phyloP scores from a whole-genome alignment of 2,329 filamentous ascomycete genomes.

The Biscogniauxia mediterranea region DNA sequence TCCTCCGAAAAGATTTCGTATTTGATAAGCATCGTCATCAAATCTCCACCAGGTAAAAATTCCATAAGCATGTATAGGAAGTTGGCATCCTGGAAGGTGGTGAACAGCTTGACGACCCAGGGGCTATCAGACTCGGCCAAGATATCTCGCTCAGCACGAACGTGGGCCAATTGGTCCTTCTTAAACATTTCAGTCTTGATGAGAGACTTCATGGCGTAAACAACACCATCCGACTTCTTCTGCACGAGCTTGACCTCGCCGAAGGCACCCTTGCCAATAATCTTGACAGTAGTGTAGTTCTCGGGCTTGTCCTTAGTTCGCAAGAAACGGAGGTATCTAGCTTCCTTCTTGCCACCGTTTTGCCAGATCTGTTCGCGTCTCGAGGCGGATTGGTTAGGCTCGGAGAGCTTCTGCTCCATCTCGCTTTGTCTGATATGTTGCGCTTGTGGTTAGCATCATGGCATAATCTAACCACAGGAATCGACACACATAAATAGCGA shows the following conservation, averaged over 20 bases:
- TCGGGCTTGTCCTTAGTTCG: slow-evolving; percentile 89
- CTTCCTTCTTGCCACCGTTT: slow-evolving; percentile 82
- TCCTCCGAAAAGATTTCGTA: slow-evolving; percentile 99
- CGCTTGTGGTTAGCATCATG: slow-evolving; percentile 17
- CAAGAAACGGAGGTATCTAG: slow-evolving; percentile 89
- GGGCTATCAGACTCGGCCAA: slow-evolving; percentile 98
- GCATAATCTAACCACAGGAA: not conserved
- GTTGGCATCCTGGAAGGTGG: slow-evolving; percentile 93
- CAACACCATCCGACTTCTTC: slow-evolving; percentile 92
- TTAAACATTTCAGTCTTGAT: slow-evolving; percentile 99
- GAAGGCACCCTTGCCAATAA: slow-evolving; percentile 98
- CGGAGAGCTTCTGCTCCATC: slow-evolving; percentile 80
- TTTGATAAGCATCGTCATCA: slow-evolving; percentile 99
- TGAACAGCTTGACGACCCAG: slow-evolving; percentile 98
- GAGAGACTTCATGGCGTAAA: slow-evolving; percentile 96
- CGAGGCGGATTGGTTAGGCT: slow-evolving; percentile 69
- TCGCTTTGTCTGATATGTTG: slow-evolving; percentile 71
- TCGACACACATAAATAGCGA: not conserved
- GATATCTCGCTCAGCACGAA: slow-evolving; percentile 96
- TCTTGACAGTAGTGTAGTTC: slow-evolving; percentile 95
- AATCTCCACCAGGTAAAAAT: slow-evolving; percentile 93
- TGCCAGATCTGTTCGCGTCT: slow-evolving; percentile 84
- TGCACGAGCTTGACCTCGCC: slow-evolving; percentile 97
- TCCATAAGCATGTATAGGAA: slow-evolving; percentile 99
- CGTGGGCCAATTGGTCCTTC: slow-evolving; percentile 96